Percentiles rank a stretch among this genome's conserved stretches.
These are phyloP conservation scores for Phycomyces blakesleeanus DNA, from an alignment of 192 early-diverging fungal species.

Conservation along the genomic window DNA sequence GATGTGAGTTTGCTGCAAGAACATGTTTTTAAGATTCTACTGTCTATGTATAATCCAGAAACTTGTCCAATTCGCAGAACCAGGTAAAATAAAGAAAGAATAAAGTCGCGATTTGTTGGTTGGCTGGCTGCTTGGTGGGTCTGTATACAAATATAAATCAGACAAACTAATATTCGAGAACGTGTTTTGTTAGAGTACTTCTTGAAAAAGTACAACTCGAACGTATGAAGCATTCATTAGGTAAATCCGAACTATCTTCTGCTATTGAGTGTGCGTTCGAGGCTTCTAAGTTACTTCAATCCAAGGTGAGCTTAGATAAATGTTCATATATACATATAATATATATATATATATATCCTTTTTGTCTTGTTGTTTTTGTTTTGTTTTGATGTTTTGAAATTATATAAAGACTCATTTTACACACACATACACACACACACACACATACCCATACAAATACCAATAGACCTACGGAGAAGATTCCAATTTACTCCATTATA, in stretches of 20 bases:
- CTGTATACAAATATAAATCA: no score
- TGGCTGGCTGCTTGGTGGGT: no score
- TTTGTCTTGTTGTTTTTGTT: no score
- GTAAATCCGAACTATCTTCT: neutral
- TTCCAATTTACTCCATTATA: constrained; percentile 33
- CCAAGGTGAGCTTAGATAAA: constrained; percentile 3
- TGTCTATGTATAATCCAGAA: constrained; percentile 22
- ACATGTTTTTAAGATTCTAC: constrained; percentile 27
- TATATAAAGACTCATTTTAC: no score
- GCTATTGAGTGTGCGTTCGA: constrained; percentile 22
- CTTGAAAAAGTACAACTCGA: constrained; percentile 16
- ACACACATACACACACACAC: no score
- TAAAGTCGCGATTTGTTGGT: no score
- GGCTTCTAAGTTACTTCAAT: constrained; percentile 37
- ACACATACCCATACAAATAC: neutral
- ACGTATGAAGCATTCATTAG: neutral
- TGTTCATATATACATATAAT: no score
- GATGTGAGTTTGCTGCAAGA: constrained; percentile 19
- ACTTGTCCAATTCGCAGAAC: constrained; percentile 40
- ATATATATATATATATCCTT: no score
- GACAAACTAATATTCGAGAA: no score
- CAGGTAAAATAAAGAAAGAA: constrained; percentile 32
- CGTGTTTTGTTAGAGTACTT: no score
- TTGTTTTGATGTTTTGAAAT: no score
- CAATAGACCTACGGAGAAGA: constrained; percentile 33